Base-by-base conservation (phyloP, 169 alveolate genomes). In the Theileria sp. region DNA sequence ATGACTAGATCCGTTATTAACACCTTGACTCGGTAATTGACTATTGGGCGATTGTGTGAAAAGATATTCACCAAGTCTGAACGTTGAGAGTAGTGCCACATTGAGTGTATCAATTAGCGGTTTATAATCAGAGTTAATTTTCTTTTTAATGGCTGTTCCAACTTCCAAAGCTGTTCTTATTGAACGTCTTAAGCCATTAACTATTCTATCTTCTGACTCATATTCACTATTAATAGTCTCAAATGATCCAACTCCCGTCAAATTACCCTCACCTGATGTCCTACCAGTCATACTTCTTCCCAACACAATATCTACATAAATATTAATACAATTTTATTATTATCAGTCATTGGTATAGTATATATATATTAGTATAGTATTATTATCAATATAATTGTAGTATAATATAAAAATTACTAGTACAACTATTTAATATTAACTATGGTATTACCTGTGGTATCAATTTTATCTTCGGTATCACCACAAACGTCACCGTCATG, bases 141-240 rank as follows among this genome's bases (percentile, higher is more conserved):
- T 73, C 32, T 74, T 36, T 25, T 36, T 74, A 15, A 74, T 44
- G 8, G 77, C 86, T 1, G 73, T 58, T 21, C 82, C 81, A 36
- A 83, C 62, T 21, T 83, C 89, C 19, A 76, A 36, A 0, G 89
- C 89, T 9, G 81, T 80, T 28, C 85, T 38, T 32, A 83, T 83
- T 19, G 89, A 83, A 21, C 78, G 66, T 54, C 89, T 77, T 0
- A 83, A 70, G 5, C 77, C 83, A 25, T 64, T 64, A 10, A 64
- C 50, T 64, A 64, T 64, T 21, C 25, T n/a, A 15, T n/a, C 23
- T 3, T 32, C 36, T 32, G 36, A 32, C 5, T 32, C 36, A 3
- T 3, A 32, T 3, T 32, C 36, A 32, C 36, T 32, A 5, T 32
- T 32, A 1, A 32, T 60, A 7, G 23, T 60, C 23, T 60, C 17